phyloP scores from a whole-genome alignment of 495 filamentous ascomycete species.

The Talaromyces stipitatus region DNA sequence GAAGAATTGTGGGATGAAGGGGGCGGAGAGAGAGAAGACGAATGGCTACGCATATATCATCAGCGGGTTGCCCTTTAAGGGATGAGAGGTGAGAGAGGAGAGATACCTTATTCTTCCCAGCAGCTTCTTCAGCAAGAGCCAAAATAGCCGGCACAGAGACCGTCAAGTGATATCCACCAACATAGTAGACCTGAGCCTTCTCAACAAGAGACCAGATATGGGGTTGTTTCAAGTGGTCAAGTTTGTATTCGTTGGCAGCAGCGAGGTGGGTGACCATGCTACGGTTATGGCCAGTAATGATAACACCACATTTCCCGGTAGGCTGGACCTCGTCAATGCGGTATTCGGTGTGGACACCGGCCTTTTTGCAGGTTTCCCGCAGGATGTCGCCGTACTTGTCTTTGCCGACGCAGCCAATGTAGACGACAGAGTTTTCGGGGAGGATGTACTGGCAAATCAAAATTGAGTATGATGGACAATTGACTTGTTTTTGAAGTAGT shows the following conservation, averaged over 20 bases:
- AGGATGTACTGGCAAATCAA: conserved; percentile 76
- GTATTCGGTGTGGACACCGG: conserved; percentile 88
- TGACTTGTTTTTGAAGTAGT: too few species aligned
- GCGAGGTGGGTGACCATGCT: conserved; percentile 92
- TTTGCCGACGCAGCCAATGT: conserved; percentile 84
- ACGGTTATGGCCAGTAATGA: conserved; percentile 92
- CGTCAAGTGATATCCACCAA: conserved; percentile 85
- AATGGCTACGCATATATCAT: conserved; percentile 48
- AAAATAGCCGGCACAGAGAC: conserved; percentile 86
- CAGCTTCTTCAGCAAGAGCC: conserved; percentile 84
- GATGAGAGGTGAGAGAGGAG: too few species aligned
- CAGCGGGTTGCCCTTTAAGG: too few species aligned
- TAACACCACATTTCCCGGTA: conserved; percentile 90
- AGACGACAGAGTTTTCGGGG: conserved; percentile 75
- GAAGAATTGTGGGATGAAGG: conserved; percentile 96
- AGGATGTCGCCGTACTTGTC: conserved; percentile 89
- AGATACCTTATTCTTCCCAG: conserved; percentile 68
- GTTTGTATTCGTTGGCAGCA: conserved; percentile 92
- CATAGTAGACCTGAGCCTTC: conserved; percentile 79
- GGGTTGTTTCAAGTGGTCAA: conserved; percentile 85
- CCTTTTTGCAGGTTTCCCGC: conserved; percentile 67
- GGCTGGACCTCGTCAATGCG: conserved; percentile 71
- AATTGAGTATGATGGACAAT: too few species aligned
- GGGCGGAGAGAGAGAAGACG: conserved; percentile 82
- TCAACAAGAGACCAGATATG: conserved; percentile 87